Evolutionary conservation across 805 yeast genomes (phyloP).

Genomic region (Candida khao-thaluensis): DNA sequence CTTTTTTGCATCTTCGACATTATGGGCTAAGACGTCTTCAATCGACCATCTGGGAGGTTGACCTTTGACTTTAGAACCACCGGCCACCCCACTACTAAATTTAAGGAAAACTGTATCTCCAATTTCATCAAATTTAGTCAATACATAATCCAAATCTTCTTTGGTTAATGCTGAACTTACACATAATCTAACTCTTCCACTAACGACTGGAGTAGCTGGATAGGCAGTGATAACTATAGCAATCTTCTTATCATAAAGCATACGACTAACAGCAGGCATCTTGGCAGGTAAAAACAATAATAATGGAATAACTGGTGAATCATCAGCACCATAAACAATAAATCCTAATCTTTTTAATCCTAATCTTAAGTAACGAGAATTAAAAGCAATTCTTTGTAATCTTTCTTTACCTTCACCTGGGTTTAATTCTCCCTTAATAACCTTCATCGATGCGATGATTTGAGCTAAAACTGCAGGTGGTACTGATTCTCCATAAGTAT

Average conservation of each 20-base stretch:
- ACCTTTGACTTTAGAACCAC: conserved; percentile 58
- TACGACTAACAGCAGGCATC: conserved; percentile 89
- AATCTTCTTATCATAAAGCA: conserved; percentile 72
- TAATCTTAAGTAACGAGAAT: conserved; percentile 86
- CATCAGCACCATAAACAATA: conserved; percentile 92
- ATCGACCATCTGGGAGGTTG: conserved; percentile 71
- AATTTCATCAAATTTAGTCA: conserved; percentile 67
- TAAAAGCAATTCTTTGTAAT: conserved; percentile 90
- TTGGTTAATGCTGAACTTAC: conserved; percentile 89
- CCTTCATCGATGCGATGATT: conserved; percentile 73
- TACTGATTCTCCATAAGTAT: conserved; percentile 76
- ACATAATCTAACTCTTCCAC: conserved; percentile 90
- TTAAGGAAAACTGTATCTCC: conserved; percentile 78
- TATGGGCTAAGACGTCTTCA: conserved; percentile 71
- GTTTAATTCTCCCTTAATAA: conserved; percentile 75
- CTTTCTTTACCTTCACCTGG: conserved; percentile 95
- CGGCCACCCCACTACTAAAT: conserved; percentile 73
- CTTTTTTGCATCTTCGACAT: conserved; percentile 61
- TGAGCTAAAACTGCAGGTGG: conserved; percentile 93
- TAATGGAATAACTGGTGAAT: conserved; percentile 92
- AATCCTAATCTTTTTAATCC: conserved; percentile 92
- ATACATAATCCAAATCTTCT: conserved; percentile 83
- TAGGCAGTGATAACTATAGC: conserved; percentile 97
- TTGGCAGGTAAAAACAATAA: conserved; percentile 86
- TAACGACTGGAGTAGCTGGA: conserved; percentile 92